Conservation (phyloP, 139 green algal species). For the Closterium sp. region DNA sequence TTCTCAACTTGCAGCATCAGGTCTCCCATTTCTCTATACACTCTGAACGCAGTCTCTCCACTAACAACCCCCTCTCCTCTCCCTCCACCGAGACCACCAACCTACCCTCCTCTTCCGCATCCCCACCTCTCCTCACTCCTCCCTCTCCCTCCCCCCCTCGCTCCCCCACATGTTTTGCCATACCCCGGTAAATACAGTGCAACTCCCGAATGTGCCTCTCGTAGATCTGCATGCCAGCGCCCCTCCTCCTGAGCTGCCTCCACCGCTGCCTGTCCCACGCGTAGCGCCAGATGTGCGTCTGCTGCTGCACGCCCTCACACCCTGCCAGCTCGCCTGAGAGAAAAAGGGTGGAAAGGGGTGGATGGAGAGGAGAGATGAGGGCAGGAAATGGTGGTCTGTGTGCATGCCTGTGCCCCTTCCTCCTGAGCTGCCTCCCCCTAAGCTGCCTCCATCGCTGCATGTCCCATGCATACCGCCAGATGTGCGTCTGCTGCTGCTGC, state of each 20-base stretch:
- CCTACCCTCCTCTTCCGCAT: neutral
- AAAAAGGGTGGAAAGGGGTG: no score
- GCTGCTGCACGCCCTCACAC: neutral
- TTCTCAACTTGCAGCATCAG: no score
- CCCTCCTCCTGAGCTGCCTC: neutral
- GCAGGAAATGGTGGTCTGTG: no score
- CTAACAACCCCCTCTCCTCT: neutral
- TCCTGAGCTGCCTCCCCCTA: neutral
- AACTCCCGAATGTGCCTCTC: neutral
- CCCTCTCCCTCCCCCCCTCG: neutral
- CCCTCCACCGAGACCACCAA: neutral
- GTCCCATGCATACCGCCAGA: neutral
- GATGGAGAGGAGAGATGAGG: neutral
- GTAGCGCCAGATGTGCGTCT: neutral
- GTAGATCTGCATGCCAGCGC: neutral
- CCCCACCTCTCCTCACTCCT: neutral
- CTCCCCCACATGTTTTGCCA: neutral
- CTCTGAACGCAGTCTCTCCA: neutral
- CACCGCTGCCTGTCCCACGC: neutral
- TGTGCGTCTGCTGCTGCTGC: neutral
- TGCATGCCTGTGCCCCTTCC: no score
- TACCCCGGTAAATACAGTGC: neutral
- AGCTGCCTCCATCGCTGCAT: neutral
- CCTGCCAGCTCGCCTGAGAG: neutral
- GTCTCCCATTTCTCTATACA: neutral